Evolutionary conservation across 2,329 filamentous ascomycete species (phyloP).

Genomic region (Hypoxylon sp.): DNA sequence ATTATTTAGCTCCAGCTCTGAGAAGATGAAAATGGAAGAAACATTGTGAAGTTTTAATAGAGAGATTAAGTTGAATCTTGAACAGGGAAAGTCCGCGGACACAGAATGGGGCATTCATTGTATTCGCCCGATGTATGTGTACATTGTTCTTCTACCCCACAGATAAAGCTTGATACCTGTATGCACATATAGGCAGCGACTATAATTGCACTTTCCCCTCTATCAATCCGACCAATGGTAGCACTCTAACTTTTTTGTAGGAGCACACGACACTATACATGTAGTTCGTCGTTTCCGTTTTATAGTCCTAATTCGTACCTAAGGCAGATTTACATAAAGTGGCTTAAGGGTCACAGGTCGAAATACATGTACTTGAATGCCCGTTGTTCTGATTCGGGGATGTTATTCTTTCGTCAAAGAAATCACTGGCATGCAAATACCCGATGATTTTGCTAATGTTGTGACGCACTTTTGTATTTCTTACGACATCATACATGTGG

Average conservation of each 20-base stretch:
- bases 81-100: not conserved
- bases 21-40: slow-evolving; percentile 1
- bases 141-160: not conserved
- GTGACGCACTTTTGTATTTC: slow-evolving; percentile 36
- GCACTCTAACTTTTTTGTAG: not conserved
- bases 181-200: slow-evolving; percentile 3
- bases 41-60: no score
- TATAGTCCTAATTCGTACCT: slow-evolving; percentile 24
- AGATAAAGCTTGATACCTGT: not conserved
- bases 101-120: not conserved
- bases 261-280: slow-evolving; percentile 33
- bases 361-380: slow-evolving; percentile 4
- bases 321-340: slow-evolving; percentile 10
- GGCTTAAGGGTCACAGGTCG: not conserved
- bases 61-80: slow-evolving; percentile 1
- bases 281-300: slow-evolving; percentile 17
- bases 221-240: slow-evolving; percentile 24
- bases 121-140: not conserved
- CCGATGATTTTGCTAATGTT: slow-evolving; percentile 25
- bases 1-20: not conserved
- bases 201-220: slow-evolving; percentile 6
- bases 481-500: slow-evolving; percentile 35
- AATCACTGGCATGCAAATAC: slow-evolving; percentile 16
- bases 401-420: slow-evolving; percentile 7
- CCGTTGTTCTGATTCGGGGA: slow-evolving; percentile 24